phyloP scores from a whole-genome alignment of 108 stramenopile species.

The Nitzschia inconspicua region DNA sequence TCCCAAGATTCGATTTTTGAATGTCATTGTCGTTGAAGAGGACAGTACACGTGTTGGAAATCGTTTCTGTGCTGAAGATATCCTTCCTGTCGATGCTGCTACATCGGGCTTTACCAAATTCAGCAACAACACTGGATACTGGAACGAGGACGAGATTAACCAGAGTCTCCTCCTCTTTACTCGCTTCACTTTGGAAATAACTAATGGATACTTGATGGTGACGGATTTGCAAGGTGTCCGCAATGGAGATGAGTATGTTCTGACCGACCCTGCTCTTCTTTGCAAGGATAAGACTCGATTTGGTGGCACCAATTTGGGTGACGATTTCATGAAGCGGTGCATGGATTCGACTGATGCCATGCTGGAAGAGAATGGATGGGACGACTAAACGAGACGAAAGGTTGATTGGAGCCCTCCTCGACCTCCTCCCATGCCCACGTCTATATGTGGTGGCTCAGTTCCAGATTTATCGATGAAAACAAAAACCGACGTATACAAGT shows the following conservation, averaged over 20 bases:
- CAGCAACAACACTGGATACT: conserved; percentile 48
- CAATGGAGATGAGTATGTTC: conserved; percentile 19
- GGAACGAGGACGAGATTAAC: conserved; percentile 32
- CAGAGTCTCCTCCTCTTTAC: conserved; percentile 34
- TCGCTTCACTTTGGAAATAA: conserved; percentile 26
- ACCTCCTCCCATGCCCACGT: too few relatives aligned
- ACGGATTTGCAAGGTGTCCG: conserved; percentile 44
- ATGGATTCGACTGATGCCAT: conserved; percentile 9
- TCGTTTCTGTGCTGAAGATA: conserved; percentile 33
- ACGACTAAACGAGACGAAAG: too few relatives aligned
- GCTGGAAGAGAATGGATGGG: conserved; percentile 10
- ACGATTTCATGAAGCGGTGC: not conserved
- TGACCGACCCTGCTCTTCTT: conserved; percentile 32
- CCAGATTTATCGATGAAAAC: too few relatives aligned
- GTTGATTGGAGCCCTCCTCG: too few relatives aligned
- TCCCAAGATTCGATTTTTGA: conserved; percentile 16
- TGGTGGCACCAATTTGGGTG: conserved; percentile 31
- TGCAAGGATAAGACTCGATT: conserved; percentile 29
- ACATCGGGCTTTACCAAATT: conserved; percentile 31
- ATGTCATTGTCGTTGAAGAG: conserved; percentile 34
- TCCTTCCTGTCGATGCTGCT: not conserved
- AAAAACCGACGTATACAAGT: too few relatives aligned
- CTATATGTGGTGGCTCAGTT: too few relatives aligned
- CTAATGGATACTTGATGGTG: too few relatives aligned
- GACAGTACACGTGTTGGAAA: conserved; percentile 15